Evolutionary conservation across 345 rosid species (phyloP), one percentile per base, ranked within the genome.

Genomic region (Bretschneidera sinensis): DNA sequence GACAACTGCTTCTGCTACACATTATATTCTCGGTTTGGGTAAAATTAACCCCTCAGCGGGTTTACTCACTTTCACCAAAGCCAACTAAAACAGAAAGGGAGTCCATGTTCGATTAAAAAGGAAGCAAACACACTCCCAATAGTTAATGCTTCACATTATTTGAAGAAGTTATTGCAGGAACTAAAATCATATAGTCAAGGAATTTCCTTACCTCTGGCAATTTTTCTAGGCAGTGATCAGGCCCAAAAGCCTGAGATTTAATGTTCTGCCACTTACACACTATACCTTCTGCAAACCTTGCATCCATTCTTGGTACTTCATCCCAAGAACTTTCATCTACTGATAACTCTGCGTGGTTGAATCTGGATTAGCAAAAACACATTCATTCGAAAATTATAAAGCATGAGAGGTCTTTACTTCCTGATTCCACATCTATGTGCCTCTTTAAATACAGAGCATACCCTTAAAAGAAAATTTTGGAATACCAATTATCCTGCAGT

Each of bases 241-340:
- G 83, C 59, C 98, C 98, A 71, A 92, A 84, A 17, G 97, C 97
- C 79, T 64, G 82, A 61, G 97, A 84, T 69, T 92, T 92, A 23
- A 89, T 79, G 68, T 77, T 78, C 79, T 89, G 97, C 97, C 98
- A 92, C 74, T 75, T 84, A 62, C 78, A 75, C 62, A 92, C 94
- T 52, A 89, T 60, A 72, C 55, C 78, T 81, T 92, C 98, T 1
- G 97, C 98, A 68, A 79, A 65, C 71, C 82, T 84, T 47, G 96
- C 84, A 79, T 92, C 88, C 94, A 89, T 87, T 78, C 78, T 83
- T 35, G 85, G 86, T 48, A 74, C 60, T 67, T 76, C 73, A 60
- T 78, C 83, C 69, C 73, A 65, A 1, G 63, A 62, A 50, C 61
- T 72, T 54, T 72, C 84, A 64, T 74, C 69, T 59, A 59, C 48